Conservation (phyloP, 169 alveolate species). For the Cryptosporidium meleagridis region DNA sequence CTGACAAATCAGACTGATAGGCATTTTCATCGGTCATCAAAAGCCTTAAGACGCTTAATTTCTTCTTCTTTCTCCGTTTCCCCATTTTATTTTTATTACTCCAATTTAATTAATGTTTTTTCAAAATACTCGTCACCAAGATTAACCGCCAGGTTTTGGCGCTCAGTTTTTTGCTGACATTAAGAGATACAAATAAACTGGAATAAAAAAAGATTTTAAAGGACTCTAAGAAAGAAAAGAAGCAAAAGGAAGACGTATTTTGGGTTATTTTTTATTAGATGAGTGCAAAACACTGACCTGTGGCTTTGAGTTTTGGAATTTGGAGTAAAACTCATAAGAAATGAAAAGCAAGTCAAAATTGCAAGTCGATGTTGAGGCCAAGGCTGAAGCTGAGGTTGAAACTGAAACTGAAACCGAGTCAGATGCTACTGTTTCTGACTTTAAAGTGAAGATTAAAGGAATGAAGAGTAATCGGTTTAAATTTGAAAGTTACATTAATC, state of each 20-base stretch:
- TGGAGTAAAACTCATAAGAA: neutral
- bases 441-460: constrained; percentile 2
- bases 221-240: neutral
- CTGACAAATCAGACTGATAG: neutral
- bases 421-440: neutral
- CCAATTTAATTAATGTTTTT: neutral
- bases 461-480: constrained; percentile 18
- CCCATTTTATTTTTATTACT: constrained; percentile 5
- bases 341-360: neutral
- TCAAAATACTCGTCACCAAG: constrained; percentile 15
- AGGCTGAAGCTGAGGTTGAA: neutral
- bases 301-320: neutral
- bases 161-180: constrained; percentile 44
- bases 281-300: neutral
- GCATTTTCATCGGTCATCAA: constrained; percentile 29
- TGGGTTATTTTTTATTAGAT: no score
- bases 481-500: constrained; percentile 48
- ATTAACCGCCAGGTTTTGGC: constrained; percentile 15
- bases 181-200: constrained; percentile 2
- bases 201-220: neutral
- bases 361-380: neutral
- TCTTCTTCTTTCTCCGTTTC: constrained; percentile 34
- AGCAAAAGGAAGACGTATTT: neutral
- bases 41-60: neutral
- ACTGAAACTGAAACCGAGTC: neutral